phyloP scores from a whole-genome alignment of 129 eudicot species.

The Centaurea solstitialis region DNA sequence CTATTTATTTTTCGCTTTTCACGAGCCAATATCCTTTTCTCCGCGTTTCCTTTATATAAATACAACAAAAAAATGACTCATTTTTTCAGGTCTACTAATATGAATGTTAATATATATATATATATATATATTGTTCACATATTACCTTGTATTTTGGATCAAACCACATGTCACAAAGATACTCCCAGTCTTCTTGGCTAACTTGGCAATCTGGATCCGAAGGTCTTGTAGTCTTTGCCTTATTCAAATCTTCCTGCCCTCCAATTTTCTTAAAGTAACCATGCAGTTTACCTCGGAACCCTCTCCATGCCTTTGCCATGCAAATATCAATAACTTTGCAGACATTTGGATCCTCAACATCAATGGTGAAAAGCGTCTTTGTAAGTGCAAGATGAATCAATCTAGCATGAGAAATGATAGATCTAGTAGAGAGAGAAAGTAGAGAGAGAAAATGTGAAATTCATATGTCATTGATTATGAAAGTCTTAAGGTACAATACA shows the following conservation, averaged over 20 bases:
- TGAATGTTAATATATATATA: too few species aligned
- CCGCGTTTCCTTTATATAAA: neutral
- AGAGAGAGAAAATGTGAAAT: too few species aligned
- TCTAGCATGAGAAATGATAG: too few species aligned
- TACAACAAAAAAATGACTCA: neutral
- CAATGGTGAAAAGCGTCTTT: constrained; percentile 10
- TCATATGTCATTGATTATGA: too few species aligned
- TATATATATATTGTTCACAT: too few species aligned
- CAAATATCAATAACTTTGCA: constrained; percentile 3
- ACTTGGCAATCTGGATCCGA: neutral
- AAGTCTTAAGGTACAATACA: too few species aligned
- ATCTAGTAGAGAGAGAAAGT: too few species aligned
- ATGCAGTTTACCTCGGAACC: neutral
- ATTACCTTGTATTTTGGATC: neutral
- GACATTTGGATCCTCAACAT: neutral
- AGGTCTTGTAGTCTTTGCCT: neutral
- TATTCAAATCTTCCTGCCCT: neutral
- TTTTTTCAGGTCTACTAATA: too few species aligned
- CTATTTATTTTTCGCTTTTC: neutral
- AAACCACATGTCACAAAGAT: constrained; percentile 1
- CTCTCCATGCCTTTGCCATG: constrained; percentile 9
- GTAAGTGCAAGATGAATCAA: too few species aligned
- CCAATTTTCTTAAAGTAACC: neutral
- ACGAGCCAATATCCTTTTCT: neutral
- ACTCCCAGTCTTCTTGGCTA: constrained; percentile 3